Evolutionary conservation across 1,284 basidiomycete species (phyloP).

Genomic region (Rhodotorula mucilaginosa): DNA sequence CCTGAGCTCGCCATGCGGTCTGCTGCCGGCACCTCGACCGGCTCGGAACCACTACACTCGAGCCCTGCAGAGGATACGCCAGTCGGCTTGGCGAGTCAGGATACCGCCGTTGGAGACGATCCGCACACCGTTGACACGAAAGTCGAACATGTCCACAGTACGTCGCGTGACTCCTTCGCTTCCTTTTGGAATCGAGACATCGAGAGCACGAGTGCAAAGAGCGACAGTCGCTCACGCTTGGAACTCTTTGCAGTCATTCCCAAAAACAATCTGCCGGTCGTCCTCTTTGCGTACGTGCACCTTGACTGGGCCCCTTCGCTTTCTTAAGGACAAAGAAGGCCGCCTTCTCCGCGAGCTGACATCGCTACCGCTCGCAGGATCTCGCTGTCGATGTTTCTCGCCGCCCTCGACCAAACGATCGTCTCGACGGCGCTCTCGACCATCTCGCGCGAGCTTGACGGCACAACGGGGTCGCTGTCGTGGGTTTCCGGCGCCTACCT

Average conservation of each 20-base stretch:
- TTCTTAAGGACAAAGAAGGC: no score
- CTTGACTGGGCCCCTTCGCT: background rate
- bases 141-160: background rate
- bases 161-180: background rate
- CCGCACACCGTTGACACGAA: background rate
- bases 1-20: background rate
- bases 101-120: background rate
- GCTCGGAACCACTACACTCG: background rate
- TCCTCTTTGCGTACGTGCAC: conserved; percentile 13
- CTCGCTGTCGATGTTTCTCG: conserved; percentile 59
- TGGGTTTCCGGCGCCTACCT: conserved; percentile 57
- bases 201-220: no score
- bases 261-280: conserved; percentile 9
- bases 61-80: background rate
- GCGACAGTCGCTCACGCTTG: background rate
- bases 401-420: conserved; percentile 53
- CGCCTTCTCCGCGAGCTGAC: background rate
- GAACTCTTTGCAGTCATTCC: conserved; percentile 2
- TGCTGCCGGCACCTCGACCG: background rate
- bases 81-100: background rate
- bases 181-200: background rate
- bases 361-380: conserved; percentile 3
- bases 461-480: conserved; percentile 3
- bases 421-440: conserved; percentile 40
- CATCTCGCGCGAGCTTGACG: conserved; percentile 39